phyloP scores from a whole-genome alignment of 192 early-diverging fungal species.

The Phycomyces nitens region DNA sequence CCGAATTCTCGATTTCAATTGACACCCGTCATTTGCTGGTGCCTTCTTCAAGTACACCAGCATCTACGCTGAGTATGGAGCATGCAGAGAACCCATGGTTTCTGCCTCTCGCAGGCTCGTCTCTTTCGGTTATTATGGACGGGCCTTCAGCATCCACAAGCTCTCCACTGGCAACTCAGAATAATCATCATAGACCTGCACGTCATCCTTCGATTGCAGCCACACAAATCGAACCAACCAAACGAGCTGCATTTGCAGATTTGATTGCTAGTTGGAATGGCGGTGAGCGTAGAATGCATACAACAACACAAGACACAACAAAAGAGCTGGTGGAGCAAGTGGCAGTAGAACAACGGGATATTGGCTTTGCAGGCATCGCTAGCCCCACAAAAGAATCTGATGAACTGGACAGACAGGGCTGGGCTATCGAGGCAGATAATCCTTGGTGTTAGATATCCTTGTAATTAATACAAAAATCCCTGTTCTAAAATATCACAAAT shows the following conservation, averaged over 20 bases:
- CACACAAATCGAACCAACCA: slow-evolving; percentile 15
- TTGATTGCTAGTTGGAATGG: slow-evolving; percentile 28
- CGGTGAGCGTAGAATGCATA: not conserved
- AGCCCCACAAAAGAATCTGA: not conserved
- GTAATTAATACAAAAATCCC: not conserved
- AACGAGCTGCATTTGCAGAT: slow-evolving; percentile 29
- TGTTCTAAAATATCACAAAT: not conserved
- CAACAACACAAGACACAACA: not conserved
- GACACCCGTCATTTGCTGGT: not conserved
- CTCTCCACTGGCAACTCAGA: not conserved
- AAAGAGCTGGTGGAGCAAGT: slow-evolving; percentile 17
- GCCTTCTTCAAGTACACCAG: slow-evolving; percentile 15
- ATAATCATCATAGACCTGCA: not conserved
- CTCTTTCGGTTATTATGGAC: not conserved
- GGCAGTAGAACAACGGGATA: slow-evolving; percentile 26
- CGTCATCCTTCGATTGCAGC: not conserved
- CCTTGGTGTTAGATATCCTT: slow-evolving; percentile 7
- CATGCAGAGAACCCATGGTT: slow-evolving; percentile 10
- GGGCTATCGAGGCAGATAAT: slow-evolving; percentile 15
- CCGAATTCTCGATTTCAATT: not conserved
- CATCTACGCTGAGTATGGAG: not conserved
- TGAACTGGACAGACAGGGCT: slow-evolving; percentile 3
- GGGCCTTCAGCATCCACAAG: slow-evolving; percentile 4
- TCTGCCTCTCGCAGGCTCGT: not conserved
- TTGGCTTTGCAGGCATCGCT: slow-evolving; percentile 29